Evolutionary conservation across 768 basidiomycete species (phyloP).

Genomic region (Serendipita sp.): DNA sequence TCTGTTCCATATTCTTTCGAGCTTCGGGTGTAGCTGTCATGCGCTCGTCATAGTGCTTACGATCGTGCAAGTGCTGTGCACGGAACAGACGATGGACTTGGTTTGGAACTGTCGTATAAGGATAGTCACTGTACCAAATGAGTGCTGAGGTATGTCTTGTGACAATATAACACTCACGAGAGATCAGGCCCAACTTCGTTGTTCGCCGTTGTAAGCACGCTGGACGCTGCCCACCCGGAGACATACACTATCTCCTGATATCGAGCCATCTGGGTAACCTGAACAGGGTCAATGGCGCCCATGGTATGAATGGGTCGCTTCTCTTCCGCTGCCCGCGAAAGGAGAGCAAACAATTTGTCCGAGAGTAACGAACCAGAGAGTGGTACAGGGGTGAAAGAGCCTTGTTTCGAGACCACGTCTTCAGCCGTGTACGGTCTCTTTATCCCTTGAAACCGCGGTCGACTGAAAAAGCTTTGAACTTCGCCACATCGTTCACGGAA

Average conservation of each 20-base stretch:
- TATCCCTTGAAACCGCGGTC: slow-evolving; percentile 54
- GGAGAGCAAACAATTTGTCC: slow-evolving; percentile 62
- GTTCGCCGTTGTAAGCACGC: slow-evolving; percentile 71
- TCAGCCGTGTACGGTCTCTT: slow-evolving; percentile 68
- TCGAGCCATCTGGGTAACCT: slow-evolving; percentile 87
- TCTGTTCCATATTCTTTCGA: slow-evolving; percentile 53
- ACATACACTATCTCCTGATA: slow-evolving; percentile 79
- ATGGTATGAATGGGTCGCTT: slow-evolving; percentile 71
- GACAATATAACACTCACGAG: slow-evolving; percentile 32
- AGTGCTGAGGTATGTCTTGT: background rate
- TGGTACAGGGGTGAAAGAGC: slow-evolving; percentile 62
- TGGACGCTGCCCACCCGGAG: slow-evolving; percentile 84
- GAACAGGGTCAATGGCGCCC: slow-evolving; percentile 86
- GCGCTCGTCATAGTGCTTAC: slow-evolving; percentile 82
- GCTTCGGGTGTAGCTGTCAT: slow-evolving; percentile 45
- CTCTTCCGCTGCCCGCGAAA: slow-evolving; percentile 44
- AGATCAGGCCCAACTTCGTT: slow-evolving; percentile 89
- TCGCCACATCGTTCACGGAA: slow-evolving; percentile 47
- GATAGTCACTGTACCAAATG: slow-evolving; percentile 54
- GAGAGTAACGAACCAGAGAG: slow-evolving; percentile 64
- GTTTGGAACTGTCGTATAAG: slow-evolving; percentile 91
- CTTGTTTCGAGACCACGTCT: slow-evolving; percentile 77
- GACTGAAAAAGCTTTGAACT: slow-evolving; percentile 56
- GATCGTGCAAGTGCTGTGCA: slow-evolving; percentile 83
- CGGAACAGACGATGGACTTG: slow-evolving; percentile 85